A percentile compares a stretch with the other conserved stretches of the same genome.
Conservation (phyloP, 2,329 filamentous ascomycete species). For the Fusarium sp. region DNA sequence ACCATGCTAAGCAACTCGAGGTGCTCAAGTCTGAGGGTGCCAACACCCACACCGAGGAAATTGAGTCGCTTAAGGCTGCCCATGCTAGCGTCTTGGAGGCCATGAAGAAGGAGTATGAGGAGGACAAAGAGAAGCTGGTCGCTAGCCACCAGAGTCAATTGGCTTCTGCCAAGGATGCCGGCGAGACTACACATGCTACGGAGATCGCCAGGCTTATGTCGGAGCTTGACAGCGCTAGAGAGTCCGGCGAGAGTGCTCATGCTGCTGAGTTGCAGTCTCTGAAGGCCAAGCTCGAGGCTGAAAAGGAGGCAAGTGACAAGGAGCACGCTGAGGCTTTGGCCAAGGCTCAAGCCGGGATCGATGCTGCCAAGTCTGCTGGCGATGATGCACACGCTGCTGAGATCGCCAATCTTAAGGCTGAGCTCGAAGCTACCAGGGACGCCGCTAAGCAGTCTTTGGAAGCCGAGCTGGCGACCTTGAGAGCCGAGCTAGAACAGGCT, state of each 20-base stretch:
- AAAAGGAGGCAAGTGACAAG: slow-evolving; percentile 55
- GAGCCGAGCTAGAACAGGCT: slow-evolving; percentile 57
- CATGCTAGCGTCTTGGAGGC: slow-evolving; percentile 58
- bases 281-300: slow-evolving; percentile 57
- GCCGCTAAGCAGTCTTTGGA: slow-evolving; percentile 49
- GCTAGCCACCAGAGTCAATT: slow-evolving; percentile 50
- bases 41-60: slow-evolving; percentile 53
- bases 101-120: slow-evolving; percentile 56
- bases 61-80: slow-evolving; percentile 57
- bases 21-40: slow-evolving; percentile 58
- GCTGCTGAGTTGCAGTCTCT: slow-evolving; percentile 54
- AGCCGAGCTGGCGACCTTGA: slow-evolving; percentile 55
- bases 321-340: slow-evolving; percentile 49
- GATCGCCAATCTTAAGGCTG: slow-evolving; percentile 50
- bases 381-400: slow-evolving; percentile 48
- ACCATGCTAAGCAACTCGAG: slow-evolving; percentile 63
- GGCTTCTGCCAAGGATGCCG: slow-evolving; percentile 47
- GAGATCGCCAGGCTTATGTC: slow-evolving; percentile 47
- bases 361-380: slow-evolving; percentile 47
- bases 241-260: slow-evolving; percentile 46
- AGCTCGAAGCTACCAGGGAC: slow-evolving; percentile 49
- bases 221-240: slow-evolving; percentile 50
- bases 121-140: slow-evolving; percentile 53
- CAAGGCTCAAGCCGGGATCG: slow-evolving; percentile 49
- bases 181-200: slow-evolving; percentile 44